Conservation (phyloP, 2,329 filamentous ascomycete genomes). For the Blastomyces emzantsi region DNA sequence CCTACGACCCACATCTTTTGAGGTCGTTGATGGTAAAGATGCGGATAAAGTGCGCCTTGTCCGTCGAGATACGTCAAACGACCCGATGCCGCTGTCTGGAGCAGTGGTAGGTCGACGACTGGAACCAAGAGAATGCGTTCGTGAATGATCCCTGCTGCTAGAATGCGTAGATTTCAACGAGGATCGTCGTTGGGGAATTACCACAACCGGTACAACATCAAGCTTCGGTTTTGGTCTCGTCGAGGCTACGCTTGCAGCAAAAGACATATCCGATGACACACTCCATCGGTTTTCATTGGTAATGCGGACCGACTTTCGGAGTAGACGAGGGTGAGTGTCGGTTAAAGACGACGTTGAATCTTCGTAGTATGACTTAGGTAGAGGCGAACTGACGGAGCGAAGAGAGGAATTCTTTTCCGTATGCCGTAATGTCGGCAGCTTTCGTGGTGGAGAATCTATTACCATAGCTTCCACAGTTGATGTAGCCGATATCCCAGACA, state of each 20-base stretch:
- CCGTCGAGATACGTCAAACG: conserved; percentile 26
- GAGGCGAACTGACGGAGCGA: conserved; percentile 32
- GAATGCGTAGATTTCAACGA: conserved; percentile 34
- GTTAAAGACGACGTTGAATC: conserved; percentile 38
- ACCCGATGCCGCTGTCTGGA: conserved; percentile 26
- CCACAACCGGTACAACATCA: conserved; percentile 40
- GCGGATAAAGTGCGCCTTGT: conserved; percentile 36
- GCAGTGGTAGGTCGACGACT: conserved; percentile 30
- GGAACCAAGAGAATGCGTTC: conserved; percentile 32
- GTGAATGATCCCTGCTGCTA: conserved; percentile 32
- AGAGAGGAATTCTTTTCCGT: conserved; percentile 46
- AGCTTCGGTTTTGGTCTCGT: conserved; percentile 21
- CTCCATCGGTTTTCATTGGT: conserved; percentile 40
- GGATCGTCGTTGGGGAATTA: conserved; percentile 40
- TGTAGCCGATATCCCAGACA: conserved; percentile 44
- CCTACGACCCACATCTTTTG: conserved; percentile 23
- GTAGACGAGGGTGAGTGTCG: conserved; percentile 38
- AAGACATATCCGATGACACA: conserved; percentile 35
- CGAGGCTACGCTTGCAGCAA: conserved; percentile 27
- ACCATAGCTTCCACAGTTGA: conserved; percentile 51
- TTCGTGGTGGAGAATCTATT: conserved; percentile 41
- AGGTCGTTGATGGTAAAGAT: conserved; percentile 22
- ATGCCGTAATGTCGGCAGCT: conserved; percentile 43
- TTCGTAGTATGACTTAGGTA: conserved; percentile 36
- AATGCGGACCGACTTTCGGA: conserved; percentile 44